Evolutionary conservation across 2,329 filamentous ascomycete species (phyloP), one percentile per base, ranked within the genome.

Genomic region (Thielaviopsis ethacetica): DNA sequence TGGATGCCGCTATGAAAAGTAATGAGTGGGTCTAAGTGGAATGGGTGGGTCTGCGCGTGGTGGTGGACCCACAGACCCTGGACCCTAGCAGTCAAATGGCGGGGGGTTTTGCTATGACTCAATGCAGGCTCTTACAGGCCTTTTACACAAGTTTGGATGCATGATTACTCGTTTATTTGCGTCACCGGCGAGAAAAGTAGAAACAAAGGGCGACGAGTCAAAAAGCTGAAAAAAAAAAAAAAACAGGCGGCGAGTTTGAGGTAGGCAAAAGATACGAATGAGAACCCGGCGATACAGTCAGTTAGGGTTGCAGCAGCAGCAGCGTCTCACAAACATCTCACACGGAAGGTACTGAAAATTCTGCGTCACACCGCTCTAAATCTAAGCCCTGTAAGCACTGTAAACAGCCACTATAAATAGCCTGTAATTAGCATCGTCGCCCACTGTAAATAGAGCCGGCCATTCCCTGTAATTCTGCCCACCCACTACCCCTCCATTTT

Each of bases 121-220:
- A 41, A 41, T 41, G 34, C 34, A 41, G 34, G 34, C 34, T 41
- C 34, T 41, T 41, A 41, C 5, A 6, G 34, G 10, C 3, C 15
- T 12, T 13, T 13, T 41, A 12, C 30, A 34, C 6, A 34, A 34
- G 30, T 41, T 12, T 68, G 57, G 2, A 68, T 71, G 13, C 70
- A 64, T 30, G n/a, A n/a, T n/a, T n/a, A n/a, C n/a, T n/a, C n/a
- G n/a, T n/a, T n/a, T n/a, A n/a, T n/a, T n/a, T n/a, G n/a, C n/a
- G n/a, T n/a, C n/a, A n/a, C n/a, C n/a, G n/a, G n/a, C n/a, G n/a
- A n/a, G n/a, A n/a, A n/a, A n/a, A n/a, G n/a, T n/a, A n/a, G n/a
- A n/a, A n/a, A 73, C 65, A 71, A 74, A 73, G 44, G 26, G 62
- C 34, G 51, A 17, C 19, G 9, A 52, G 5, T 7, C 1, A 24